Conservation (phyloP, 805 yeast genomes). For the Pichia kluyveri region DNA sequence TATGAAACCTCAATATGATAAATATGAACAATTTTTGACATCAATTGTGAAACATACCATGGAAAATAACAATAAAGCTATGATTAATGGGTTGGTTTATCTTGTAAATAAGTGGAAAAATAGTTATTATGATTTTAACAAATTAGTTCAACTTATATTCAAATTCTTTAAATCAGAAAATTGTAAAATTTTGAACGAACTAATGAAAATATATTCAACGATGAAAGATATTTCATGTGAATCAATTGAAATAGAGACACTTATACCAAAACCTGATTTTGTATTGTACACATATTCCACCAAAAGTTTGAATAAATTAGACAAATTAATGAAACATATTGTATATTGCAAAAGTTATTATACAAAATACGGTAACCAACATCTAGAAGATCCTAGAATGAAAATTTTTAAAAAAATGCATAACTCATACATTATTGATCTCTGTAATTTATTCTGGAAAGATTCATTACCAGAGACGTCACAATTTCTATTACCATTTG, state of each 20-base stretch:
- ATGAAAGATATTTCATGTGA: conserved; percentile 16
- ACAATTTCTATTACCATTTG: too few relatives aligned
- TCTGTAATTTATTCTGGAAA: conserved; percentile 49
- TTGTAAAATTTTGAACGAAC: background rate
- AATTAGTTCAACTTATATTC: background rate
- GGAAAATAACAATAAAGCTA: too few relatives aligned
- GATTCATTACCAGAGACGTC: conserved; percentile 29
- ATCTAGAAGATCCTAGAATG: conserved; percentile 9
- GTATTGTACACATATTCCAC: conserved; percentile 31
- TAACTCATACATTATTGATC: conserved; percentile 46
- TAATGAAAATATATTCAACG: background rate
- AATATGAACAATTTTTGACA: too few relatives aligned
- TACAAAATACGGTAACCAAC: conserved; percentile 17
- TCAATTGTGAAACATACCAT: too few relatives aligned
- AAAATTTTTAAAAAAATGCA: conserved; percentile 27
- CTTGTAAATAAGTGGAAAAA: conserved; percentile 1
- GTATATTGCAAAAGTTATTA: conserved; percentile 31
- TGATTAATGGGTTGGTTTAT: background rate
- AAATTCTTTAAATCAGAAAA: background rate
- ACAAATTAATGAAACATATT: conserved; percentile 30
- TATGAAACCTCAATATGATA: too few relatives aligned
- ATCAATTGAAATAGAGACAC: conserved; percentile 13
- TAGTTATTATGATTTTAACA: background rate
- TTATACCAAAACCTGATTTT: conserved; percentile 33
- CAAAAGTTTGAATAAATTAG: conserved; percentile 35